Evolutionary conservation across 2,329 filamentous ascomycete genomes (phyloP), one percentile per base, ranked within the genome.

Genomic region (Penicillium palitans): DNA sequence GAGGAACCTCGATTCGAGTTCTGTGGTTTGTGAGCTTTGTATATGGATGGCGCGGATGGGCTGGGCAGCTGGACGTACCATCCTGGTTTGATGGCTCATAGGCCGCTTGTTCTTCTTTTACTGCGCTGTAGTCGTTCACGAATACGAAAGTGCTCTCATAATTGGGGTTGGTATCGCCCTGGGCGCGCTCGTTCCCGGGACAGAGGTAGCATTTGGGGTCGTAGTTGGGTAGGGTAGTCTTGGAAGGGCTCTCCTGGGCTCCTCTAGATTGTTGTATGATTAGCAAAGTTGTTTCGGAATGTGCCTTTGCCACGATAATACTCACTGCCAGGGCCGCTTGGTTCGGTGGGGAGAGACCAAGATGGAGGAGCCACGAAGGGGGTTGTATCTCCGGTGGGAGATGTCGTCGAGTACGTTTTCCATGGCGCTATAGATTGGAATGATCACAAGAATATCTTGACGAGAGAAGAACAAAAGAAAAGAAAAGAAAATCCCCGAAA

Each of bases 321-420:
- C 90, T 84, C 81, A 96, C 91, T 97, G 95, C 95, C 95, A 99
- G 70, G 95, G 95, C 64, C 95, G 85, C 84, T 98, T 98, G 53
- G 93, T 98, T 55, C 95, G 84, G 77, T 99, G 95, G 61, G 95
- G 95, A 17, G 95, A 98, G 15, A 99, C 95, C 39, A 99, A 84
- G 60, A 99, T 84, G 89, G 93, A 96, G 61, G 89, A 91, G 61
- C 91, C 92, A 65, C 90, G 89, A 61, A 99, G 83, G 53, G 91
- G 90, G 74, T 99, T 99, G 76, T 90, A 98, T 74, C 95, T 89
- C 69, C 95, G 84, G 74, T 99, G 95, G 42, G 95, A 96, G 70
- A 99, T 98, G 75, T 99, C 93, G 81, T 98, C 88, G 51, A 99
- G 87, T 50, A 93, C 87, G 64, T 86, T 83, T 71, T 90, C 87